phyloP scores from a whole-genome alignment of 192 early-diverging fungal genomes.

The Coemansia sp. region DNA sequence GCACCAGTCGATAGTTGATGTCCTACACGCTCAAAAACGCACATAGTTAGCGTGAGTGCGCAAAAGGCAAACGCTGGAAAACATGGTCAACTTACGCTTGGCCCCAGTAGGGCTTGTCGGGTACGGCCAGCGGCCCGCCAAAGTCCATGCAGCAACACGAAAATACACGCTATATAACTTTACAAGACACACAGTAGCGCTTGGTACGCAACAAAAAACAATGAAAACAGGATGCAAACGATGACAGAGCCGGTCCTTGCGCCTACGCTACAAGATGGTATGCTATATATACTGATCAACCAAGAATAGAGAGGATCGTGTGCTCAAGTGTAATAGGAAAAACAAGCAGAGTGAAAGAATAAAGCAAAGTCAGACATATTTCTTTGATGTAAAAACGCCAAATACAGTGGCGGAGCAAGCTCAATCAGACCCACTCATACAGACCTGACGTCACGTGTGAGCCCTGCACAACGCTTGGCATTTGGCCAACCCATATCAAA shows the following conservation, averaged over 20 bases:
- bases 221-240: no score
- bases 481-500: no score
- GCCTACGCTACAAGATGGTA: neutral
- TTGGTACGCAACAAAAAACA: neutral
- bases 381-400: neutral
- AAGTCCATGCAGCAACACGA: slow-evolving; percentile 16
- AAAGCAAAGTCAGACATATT: neutral
- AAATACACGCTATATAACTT: neutral
- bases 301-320: neutral
- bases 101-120: slow-evolving; percentile 48
- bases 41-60: neutral
- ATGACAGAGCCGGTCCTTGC: no score
- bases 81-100: slow-evolving; percentile 56
- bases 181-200: neutral
- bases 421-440: neutral
- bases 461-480: neutral
- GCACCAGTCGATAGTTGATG: slow-evolving; percentile 73
- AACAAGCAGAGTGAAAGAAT: neutral
- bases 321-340: slow-evolving; percentile 1
- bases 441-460: neutral
- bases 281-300: neutral
- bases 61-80: neutral
- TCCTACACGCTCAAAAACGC: slow-evolving; percentile 30
- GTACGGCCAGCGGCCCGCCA: slow-evolving; percentile 10
- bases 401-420: neutral